These are phyloP conservation scores for Erodium moschatum DNA, from an alignment of 441 rosid species.

Conservation along the genomic window DNA sequence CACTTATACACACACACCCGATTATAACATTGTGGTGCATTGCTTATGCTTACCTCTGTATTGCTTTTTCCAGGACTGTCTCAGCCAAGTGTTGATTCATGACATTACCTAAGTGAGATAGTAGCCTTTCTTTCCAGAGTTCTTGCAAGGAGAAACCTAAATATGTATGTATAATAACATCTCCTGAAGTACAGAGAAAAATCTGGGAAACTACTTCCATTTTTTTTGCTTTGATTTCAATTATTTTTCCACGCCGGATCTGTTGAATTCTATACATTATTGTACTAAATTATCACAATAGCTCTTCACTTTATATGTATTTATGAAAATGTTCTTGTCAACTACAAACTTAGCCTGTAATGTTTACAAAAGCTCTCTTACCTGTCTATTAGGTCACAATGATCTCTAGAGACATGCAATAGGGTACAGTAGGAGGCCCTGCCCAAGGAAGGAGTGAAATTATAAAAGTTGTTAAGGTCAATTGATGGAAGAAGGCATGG, in stretches of 20 bases:
- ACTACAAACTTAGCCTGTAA: not conserved
- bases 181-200: not conserved
- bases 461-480: not conserved
- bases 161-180: not conserved
- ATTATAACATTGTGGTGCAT: not conserved
- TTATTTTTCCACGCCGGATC: not conserved
- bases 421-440: no score
- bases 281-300: not conserved
- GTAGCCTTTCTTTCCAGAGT: slow-evolving; percentile 10
- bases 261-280: no score
- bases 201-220: not conserved
- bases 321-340: slow-evolving; percentile 3
- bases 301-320: not conserved
- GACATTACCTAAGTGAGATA: not conserved
- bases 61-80: slow-evolving; percentile 24
- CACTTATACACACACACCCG: not conserved
- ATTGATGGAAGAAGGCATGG: not conserved
- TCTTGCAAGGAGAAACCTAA: slow-evolving; percentile 13
- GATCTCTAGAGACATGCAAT: no score
- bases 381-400: no score
- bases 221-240: not conserved
- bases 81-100: slow-evolving; percentile 30
- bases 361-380: no score
- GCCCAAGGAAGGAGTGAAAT: no score
- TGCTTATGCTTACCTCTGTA: not conserved